Conservation (phyloP, 2,329 filamentous ascomycete genomes). For the Colletotrichum spaethianum region DNA sequence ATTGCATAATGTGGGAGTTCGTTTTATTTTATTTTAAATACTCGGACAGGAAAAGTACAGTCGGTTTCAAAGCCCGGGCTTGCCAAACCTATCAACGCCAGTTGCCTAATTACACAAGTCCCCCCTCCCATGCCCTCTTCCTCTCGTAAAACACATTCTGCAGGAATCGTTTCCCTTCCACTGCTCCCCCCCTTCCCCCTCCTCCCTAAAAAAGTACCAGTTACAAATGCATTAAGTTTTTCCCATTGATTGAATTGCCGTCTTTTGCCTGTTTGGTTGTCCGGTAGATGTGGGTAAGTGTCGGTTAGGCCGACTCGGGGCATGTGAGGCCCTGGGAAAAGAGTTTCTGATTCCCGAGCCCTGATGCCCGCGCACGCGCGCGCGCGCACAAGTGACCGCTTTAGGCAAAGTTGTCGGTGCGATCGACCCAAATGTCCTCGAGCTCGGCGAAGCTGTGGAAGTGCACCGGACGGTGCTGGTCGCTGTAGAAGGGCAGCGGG, state of each 20-base stretch:
- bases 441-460: slow-evolving; percentile 98
- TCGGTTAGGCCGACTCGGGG: background rate
- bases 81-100: slow-evolving; percentile 11
- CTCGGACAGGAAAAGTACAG: slow-evolving; percentile 15
- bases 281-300: background rate
- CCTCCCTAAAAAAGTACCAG: background rate
- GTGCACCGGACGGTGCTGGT: slow-evolving; percentile 91
- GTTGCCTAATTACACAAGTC: slow-evolving; percentile 12
- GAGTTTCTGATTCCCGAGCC: background rate
- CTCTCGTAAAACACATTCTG: background rate
- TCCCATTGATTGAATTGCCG: background rate
- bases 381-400: background rate
- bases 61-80: slow-evolving; percentile 20
- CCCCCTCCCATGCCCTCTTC: background rate
- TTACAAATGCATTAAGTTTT: slow-evolving; percentile 12
- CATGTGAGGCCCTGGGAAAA: background rate
- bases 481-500: slow-evolving; percentile 90
- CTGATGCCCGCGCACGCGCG: background rate
- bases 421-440: slow-evolving; percentile 96
- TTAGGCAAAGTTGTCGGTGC: slow-evolving; percentile 93
- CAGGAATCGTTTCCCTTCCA: background rate
- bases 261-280: slow-evolving; percentile 2
- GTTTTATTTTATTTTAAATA: background rate
- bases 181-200: background rate
- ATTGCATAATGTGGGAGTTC: background rate